phyloP scores from a whole-genome alignment of 2,329 filamentous ascomycete species.

The Penicillium expansum region DNA sequence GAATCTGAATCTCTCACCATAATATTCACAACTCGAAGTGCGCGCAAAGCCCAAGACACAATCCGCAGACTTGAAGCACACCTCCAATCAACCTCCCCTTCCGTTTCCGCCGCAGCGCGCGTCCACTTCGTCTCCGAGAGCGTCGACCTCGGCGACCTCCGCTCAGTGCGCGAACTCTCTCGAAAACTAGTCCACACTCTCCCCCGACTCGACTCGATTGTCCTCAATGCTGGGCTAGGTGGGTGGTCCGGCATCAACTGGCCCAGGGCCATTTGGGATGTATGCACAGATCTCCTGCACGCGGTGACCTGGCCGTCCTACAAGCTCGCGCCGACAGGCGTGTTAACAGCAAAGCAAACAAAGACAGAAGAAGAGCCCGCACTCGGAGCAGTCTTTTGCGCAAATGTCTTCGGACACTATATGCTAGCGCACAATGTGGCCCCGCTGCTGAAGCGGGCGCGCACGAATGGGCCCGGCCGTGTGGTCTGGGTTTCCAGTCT shows the following conservation, averaged over 20 bases:
- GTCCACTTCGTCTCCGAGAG: constrained; percentile 56
- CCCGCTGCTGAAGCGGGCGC: constrained; percentile 62
- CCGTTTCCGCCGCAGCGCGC: constrained; percentile 41
- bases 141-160: constrained; percentile 57
- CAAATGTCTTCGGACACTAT: constrained; percentile 96
- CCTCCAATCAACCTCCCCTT: constrained; percentile 47
- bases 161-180: constrained; percentile 55
- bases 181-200: constrained; percentile 51
- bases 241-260: constrained; percentile 81
- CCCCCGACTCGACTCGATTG: constrained; percentile 71
- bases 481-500: constrained; percentile 87
- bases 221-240: constrained; percentile 86
- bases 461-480: constrained; percentile 53
- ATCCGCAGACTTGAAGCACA: constrained; percentile 63
- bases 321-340: constrained; percentile 64
- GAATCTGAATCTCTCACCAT: constrained; percentile 69
- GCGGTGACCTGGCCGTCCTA: constrained; percentile 73
- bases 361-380: constrained; percentile 49
- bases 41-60: constrained; percentile 71
- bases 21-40: constrained; percentile 77
- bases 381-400: constrained; percentile 80
- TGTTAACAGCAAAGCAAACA: constrained; percentile 53
- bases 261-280: constrained; percentile 54
- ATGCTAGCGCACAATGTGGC: constrained; percentile 77
- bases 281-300: constrained; percentile 63